Conservation (phyloP, 208 protist species). For the Jaenimonas drosophilae region DNA sequence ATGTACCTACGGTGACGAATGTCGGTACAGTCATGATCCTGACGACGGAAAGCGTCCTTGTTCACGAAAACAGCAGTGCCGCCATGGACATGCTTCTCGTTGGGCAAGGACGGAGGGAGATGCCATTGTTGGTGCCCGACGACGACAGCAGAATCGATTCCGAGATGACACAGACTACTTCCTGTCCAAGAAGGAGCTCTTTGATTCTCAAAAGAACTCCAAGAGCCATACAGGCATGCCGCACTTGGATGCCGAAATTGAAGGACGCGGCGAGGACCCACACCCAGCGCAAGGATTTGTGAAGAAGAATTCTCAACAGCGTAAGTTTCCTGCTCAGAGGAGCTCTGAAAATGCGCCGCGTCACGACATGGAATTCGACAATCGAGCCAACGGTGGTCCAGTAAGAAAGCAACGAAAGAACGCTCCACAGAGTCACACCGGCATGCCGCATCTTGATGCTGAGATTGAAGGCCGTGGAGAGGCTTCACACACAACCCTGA, state of each 20-base stretch:
- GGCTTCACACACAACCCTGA: too few species aligned
- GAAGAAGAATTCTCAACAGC: too few species aligned
- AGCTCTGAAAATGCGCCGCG: too few species aligned
- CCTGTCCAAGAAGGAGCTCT: slow-evolving; percentile 6
- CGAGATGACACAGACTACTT: slow-evolving; percentile 3
- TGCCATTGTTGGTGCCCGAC: slow-evolving; percentile 2
- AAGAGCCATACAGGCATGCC: neutral
- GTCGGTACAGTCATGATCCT: slow-evolving; percentile 55
- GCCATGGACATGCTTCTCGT: slow-evolving; percentile 38
- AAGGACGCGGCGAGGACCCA: neutral
- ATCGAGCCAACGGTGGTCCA: too few species aligned
- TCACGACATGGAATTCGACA: too few species aligned
- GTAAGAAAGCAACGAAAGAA: too few species aligned
- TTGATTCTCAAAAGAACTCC: slow-evolving; percentile 3
- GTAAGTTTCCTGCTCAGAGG: too few species aligned
- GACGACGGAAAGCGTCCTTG: slow-evolving; percentile 59
- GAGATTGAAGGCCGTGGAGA: too few species aligned
- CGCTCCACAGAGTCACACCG: too few species aligned
- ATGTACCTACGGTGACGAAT: slow-evolving; percentile 26
- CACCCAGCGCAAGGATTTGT: neutral
- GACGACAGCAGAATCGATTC: neutral
- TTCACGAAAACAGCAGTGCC: slow-evolving; percentile 50
- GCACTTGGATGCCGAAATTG: neutral
- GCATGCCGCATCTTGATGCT: too few species aligned
- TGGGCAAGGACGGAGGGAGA: slow-evolving; percentile 35